Conservation (phyloP, 352 stramenopile genomes). For the Thraustochytrium striatum region DNA sequence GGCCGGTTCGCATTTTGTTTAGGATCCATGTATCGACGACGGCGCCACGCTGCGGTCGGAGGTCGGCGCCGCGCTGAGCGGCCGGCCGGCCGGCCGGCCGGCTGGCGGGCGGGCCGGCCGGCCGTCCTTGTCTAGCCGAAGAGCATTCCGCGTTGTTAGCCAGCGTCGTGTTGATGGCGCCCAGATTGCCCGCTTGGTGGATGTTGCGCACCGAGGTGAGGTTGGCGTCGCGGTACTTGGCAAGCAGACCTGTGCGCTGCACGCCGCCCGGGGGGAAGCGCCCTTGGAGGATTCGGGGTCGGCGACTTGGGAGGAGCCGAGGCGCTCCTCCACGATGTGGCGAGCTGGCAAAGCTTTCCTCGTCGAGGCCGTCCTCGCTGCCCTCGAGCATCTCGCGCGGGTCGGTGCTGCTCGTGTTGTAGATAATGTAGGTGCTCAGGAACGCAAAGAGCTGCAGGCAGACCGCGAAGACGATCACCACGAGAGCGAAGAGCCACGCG, state of each 20-base stretch:
- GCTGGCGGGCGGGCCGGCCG: too few relatives aligned
- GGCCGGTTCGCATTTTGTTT: too few relatives aligned
- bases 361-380: background rate
- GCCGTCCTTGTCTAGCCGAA: too few relatives aligned
- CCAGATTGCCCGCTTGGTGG: background rate
- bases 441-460: slow-evolving; percentile 41
- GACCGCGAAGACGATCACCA: slow-evolving; percentile 30
- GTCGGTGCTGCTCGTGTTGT: slow-evolving; percentile 1
- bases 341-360: background rate
- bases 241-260: background rate
- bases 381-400: background rate
- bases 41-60: too few relatives aligned
- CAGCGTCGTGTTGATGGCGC: slow-evolving; percentile 32
- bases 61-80: too few relatives aligned
- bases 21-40: too few relatives aligned
- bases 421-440: background rate
- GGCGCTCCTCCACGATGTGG: background rate
- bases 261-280: background rate
- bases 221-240: slow-evolving; percentile 19
- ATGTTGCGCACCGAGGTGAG: background rate
- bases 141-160: slow-evolving; percentile 43
- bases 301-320: background rate
- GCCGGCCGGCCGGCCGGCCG: too few relatives aligned
- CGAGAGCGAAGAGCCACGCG: slow-evolving; percentile 18
- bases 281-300: background rate